Percentiles rank a stretch among this genome's conserved stretches.
Conservation (phyloP, 495 filamentous ascomycete species). For the Astrothelium subdiscretum region DNA sequence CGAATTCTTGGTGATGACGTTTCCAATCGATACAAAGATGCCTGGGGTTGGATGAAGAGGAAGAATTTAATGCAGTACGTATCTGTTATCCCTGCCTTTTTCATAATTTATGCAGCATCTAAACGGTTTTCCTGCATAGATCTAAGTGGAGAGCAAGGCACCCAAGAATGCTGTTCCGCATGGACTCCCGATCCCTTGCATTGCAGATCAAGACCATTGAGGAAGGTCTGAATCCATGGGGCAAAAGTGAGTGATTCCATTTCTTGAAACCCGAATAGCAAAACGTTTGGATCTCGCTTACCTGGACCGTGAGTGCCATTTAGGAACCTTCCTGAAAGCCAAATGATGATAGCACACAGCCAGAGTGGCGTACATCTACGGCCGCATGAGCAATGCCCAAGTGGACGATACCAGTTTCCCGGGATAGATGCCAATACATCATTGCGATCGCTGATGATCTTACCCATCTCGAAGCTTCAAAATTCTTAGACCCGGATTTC, state of each 20-base stretch:
- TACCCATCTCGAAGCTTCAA: too few relatives aligned
- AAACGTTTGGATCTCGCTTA: neutral
- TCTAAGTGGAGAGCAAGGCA: slow-evolving; percentile 64
- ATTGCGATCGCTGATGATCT: too few relatives aligned
- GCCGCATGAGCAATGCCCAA: too few relatives aligned
- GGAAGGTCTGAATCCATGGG: slow-evolving; percentile 10
- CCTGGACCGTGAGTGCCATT: too few relatives aligned
- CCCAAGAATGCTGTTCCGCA: slow-evolving; percentile 60
- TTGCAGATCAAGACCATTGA: slow-evolving; percentile 64
- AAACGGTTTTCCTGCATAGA: slow-evolving; percentile 22
- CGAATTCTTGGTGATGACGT: slow-evolving; percentile 61
- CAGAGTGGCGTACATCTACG: too few relatives aligned
- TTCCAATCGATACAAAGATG: slow-evolving; percentile 51
- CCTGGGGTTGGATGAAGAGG: slow-evolving; percentile 74
- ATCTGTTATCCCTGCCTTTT: too few relatives aligned
- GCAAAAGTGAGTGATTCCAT: neutral
- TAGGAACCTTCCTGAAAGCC: neutral
- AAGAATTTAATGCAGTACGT: slow-evolving; percentile 45
- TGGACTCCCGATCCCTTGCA: slow-evolving; percentile 58
- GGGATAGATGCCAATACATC: too few relatives aligned
- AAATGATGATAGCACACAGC: too few relatives aligned
- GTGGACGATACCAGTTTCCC: too few relatives aligned
- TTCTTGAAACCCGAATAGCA: neutral
- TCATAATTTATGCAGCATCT: too few relatives aligned
- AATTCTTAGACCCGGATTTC: too few relatives aligned